Evolutionary conservation across 2,329 filamentous ascomycete genomes (phyloP), one percentile per base, ranked within the genome.

Genomic region (Didymella pinodella): DNA sequence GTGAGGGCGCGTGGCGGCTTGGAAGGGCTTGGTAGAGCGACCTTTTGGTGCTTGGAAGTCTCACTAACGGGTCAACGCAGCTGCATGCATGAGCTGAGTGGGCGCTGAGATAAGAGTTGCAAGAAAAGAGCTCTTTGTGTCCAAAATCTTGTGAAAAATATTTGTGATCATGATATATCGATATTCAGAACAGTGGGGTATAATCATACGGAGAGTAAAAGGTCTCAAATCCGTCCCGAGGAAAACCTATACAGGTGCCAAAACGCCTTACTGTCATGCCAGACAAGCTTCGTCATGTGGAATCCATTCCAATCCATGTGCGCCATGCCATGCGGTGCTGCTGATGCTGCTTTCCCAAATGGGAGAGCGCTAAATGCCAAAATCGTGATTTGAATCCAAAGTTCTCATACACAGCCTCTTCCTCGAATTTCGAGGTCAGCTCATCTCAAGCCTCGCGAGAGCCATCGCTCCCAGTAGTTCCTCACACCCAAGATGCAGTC

Each of bases 401-500:
- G 26, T 41, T 44, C 7, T 48, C 34, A 4, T 48, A 48, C 44
- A 48, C 20, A 36, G 16, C 48, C 32, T 46, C 48, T 45, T 36
- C 34, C 41, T 34, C 16, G 8, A 34, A 7, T 11, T 7, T 32
- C 16, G 32, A 47, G 18, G 11, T 20, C 32, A 47, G 25, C 34
- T 51, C 34, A 72, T 53, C 72, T 63, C 59, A 79, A 46, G 7
- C 75, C 79, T 49, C 76, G 70, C 12, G 75, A 73, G 28, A 89
- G 76, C 83, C 84, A 88, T 46, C 77, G 77, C 67, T 87, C 85
- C 86, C 86, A 88, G 81, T 84, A 87, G 47, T 80, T 79, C 57
- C 85, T 77, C 31, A 88, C 81, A 3, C 81, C 82, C 2, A 89
- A 74, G 4, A 88, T 85, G 12, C 85, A 84, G 22, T 85, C 84